These are phyloP conservation scores for Pichia insulana DNA, from an alignment of 805 yeast species.

Conservation along the genomic window DNA sequence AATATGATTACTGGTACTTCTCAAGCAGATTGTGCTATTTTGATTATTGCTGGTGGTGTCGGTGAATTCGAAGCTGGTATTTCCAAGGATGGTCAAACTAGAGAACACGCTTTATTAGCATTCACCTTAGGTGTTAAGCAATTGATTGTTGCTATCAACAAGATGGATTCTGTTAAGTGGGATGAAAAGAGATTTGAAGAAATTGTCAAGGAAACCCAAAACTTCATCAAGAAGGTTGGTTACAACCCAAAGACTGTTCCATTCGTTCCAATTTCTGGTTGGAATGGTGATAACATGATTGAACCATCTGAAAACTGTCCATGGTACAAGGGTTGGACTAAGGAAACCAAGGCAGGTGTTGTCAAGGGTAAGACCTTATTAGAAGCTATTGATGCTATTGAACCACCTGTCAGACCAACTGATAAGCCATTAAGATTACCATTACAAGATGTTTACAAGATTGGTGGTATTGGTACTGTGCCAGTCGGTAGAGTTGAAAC, in stretches of 20 bases:
- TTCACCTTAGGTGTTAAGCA: constrained; percentile 83
- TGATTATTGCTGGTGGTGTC: constrained; percentile 84
- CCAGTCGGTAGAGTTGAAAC: constrained; percentile 94
- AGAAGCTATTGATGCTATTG: constrained; percentile 78
- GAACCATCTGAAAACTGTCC: constrained; percentile 74
- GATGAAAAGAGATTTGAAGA: constrained; percentile 72
- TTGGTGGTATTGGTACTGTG: constrained; percentile 87
- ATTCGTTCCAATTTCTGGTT: constrained; percentile 87
- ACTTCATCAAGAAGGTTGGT: constrained; percentile 81
- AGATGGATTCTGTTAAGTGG: constrained; percentile 94
- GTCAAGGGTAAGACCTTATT: constrained; percentile 73
- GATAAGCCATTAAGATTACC: constrained; percentile 86
- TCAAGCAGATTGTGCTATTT: constrained; percentile 87
- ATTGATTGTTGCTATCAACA: constrained; percentile 85
- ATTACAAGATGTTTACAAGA: constrained; percentile 87
- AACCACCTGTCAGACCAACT: constrained; percentile 73
- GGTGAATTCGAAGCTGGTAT: constrained; percentile 96
- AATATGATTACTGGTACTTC: constrained; percentile 94
- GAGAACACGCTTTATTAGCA: constrained; percentile 89
- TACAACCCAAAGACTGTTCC: constrained; percentile 75
- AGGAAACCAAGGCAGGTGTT: constrained; percentile 66
- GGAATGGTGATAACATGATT: constrained; percentile 92
- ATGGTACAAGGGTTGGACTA: constrained; percentile 83
- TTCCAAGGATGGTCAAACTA: constrained; percentile 91
- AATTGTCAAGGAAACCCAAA: constrained; percentile 65